Base-by-base conservation (phyloP, 192 early-diverging fungal genomes). In the Coemansia sp. region DNA sequence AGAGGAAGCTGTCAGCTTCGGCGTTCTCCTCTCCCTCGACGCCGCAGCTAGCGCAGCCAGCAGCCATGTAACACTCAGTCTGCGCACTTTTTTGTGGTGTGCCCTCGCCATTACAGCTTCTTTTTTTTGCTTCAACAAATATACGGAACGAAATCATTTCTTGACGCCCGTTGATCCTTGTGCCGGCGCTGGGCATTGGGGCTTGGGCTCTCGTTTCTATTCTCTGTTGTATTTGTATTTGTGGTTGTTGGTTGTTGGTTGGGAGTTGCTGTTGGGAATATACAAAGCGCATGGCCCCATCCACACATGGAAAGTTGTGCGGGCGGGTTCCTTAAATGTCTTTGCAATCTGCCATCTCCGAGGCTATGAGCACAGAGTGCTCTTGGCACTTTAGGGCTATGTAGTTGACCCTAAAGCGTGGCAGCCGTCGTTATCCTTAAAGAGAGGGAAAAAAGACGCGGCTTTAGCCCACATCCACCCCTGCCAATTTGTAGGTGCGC, bases 361-460 rank as follows among this genome's bases (percentile, higher is more conserved):
- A 79, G 76, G 76, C 76, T 70, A 42, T 51, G 27, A 63, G 40
- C 60, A 41, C 51, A 45, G 40, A 65, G 36, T 51, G 40, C 46
- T 59, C 65, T 54, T 64, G 76, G 76, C 76, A 79, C 73, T 79
- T 70, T 69, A 39, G 64, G 65, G 46, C 62, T 67, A 79, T 59
- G 17, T 53, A 43, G 43, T 29, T 12, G 20, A 49, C 32, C 54
- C 38, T 45, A 73, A 73, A 73, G 72, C 76, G 76, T 79, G 70
- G 70, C 76, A 79, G 67, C 70, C 76, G 70, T 79, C 76, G 76
- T 79, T 27, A 65, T 63, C 46, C 60, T 73, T 73, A 56, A 56
- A 65, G 27, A 35, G 11, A n/a, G 14, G n/a, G 40, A 27, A 10
- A 27, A 1, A 11, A 15, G 17, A 20, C 56, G 56, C 56, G 56